These are phyloP conservation scores for Chaetomium strumarium DNA, from an alignment of 2,329 filamentous ascomycete genomes.

Conservation along the genomic window DNA sequence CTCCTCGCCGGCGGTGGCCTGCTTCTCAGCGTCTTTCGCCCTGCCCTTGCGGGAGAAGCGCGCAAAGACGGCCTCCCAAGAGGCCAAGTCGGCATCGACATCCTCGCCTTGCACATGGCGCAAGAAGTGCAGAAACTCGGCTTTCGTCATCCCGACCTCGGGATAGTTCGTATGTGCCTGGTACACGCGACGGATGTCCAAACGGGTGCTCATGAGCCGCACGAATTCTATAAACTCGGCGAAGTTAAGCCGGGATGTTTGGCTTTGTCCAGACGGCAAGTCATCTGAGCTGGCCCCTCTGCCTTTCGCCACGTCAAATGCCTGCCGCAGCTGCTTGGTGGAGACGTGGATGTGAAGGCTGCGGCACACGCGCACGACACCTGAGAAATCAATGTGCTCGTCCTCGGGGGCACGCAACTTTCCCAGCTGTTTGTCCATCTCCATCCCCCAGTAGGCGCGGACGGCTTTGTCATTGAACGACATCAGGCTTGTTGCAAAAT, in stretches of 20 bases:
- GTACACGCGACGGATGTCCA: conserved; percentile 74
- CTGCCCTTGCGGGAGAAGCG: conserved; percentile 59
- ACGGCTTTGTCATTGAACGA: conserved; percentile 79
- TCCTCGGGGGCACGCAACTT: conserved; percentile 48
- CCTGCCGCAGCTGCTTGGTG: conserved; percentile 62
- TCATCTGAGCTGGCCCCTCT: conserved; percentile 14
- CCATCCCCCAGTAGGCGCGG: conserved; percentile 75
- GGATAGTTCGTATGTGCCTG: conserved; percentile 52
- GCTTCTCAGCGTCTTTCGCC: conserved; percentile 38
- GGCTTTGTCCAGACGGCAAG: conserved; percentile 31
- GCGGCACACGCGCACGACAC: conserved; percentile 77
- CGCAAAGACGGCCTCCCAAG: conserved; percentile 69
- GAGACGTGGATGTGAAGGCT: conserved; percentile 90
- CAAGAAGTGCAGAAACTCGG: conserved; percentile 73
- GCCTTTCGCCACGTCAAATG: conserved; percentile 50
- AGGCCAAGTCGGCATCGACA: conserved; percentile 55
- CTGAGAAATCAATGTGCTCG: conserved; percentile 69
- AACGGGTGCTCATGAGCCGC: conserved; percentile 71
- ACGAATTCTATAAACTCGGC: conserved; percentile 80
- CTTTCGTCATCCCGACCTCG: conserved; percentile 59
- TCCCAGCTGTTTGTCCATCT: conserved; percentile 66
- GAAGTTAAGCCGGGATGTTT: conserved; percentile 65
- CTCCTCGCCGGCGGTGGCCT: conserved; percentile 31
- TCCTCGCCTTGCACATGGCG: conserved; percentile 69
- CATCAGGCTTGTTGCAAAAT: conserved; percentile 84